These are phyloP conservation scores for Pythium dissimile DNA, from an alignment of 352 stramenopile genomes.

Conservation along the genomic window DNA sequence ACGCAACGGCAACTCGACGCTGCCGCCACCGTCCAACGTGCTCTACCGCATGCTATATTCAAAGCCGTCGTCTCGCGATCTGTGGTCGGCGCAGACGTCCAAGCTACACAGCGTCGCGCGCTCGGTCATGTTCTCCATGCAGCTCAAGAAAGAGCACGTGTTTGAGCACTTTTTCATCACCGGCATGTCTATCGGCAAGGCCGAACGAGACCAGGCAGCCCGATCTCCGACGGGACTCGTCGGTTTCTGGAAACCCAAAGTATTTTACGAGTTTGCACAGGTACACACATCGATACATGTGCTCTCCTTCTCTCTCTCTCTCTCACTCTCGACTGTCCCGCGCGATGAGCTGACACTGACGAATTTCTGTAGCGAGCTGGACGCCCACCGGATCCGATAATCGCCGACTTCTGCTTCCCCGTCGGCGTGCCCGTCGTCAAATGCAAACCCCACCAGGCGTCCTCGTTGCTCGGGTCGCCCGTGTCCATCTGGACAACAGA, in stretches of 20 bases:
- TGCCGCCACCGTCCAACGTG: slow-evolving; percentile 49
- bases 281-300: too few relatives aligned
- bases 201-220: slow-evolving; percentile 26
- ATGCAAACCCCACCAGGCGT: slow-evolving; percentile 53
- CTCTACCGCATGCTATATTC: slow-evolving; percentile 80
- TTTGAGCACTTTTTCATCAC: slow-evolving; percentile 84
- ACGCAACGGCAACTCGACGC: slow-evolving; percentile 12
- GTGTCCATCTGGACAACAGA: slow-evolving; percentile 76
- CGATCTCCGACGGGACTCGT: slow-evolving; percentile 27
- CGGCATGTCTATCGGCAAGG: slow-evolving; percentile 36
- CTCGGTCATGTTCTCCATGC: slow-evolving; percentile 78
- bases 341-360: too few relatives aligned
- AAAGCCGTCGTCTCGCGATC: slow-evolving; percentile 51
- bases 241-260: slow-evolving; percentile 67
- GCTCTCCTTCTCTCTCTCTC: too few relatives aligned
- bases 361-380: slow-evolving; percentile 20
- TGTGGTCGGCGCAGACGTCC: slow-evolving; percentile 54
- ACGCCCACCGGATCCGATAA: slow-evolving; percentile 34
- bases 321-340: too few relatives aligned
- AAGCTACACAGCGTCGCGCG: slow-evolving; percentile 62
- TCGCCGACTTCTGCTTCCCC: slow-evolving; percentile 83
- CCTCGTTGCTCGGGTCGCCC: slow-evolving; percentile 40
- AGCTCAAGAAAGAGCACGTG: slow-evolving; percentile 75
- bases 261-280: slow-evolving; percentile 67
- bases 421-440: slow-evolving; percentile 57